phyloP scores from a whole-genome alignment of 345 rosid genomes.

The Viola odorata region DNA sequence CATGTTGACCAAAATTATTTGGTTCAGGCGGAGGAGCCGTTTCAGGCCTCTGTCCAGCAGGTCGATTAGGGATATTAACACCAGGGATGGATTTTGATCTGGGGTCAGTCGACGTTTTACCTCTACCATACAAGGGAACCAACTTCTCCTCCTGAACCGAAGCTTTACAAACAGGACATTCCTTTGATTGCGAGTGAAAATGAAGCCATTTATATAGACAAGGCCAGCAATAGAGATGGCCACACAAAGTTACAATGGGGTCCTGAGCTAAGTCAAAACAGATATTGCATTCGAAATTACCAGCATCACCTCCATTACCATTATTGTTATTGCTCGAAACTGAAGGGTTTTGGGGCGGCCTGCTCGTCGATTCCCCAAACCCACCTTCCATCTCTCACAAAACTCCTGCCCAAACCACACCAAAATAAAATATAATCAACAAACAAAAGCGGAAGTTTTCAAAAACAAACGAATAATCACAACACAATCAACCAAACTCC shows the following conservation, averaged over 20 bases:
- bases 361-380: conserved; percentile 59
- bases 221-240: conserved; percentile 99
- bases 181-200: conserved; percentile 61
- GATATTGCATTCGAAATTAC: conserved; percentile 93
- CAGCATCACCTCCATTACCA: conserved; percentile 51
- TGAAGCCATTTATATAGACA: conserved; percentile 99
- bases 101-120: conserved; percentile 78
- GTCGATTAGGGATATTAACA: conserved; percentile 79
- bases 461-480: no score
- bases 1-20: conserved; percentile 62
- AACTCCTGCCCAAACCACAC: conserved; percentile 19
- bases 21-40: conserved; percentile 88
- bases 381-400: conserved; percentile 47
- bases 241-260: conserved; percentile 95
- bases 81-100: conserved; percentile 82
- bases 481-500: no score
- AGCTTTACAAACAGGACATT: conserved; percentile 98
- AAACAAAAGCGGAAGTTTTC: no score
- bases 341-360: conserved; percentile 57
- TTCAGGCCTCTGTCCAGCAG: conserved; percentile 94
- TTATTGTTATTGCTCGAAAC: conserved; percentile 48
- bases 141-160: conserved; percentile 72
- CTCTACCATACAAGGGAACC: conserved; percentile 96
- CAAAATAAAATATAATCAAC: conserved; percentile 8
- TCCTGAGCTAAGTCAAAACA: conserved; percentile 99